Percentiles rank a stretch among this genome's conserved stretches.
Evolutionary conservation across 2,329 filamentous ascomycete species (phyloP).

Genomic region (Trematosphaeria pertusa): DNA sequence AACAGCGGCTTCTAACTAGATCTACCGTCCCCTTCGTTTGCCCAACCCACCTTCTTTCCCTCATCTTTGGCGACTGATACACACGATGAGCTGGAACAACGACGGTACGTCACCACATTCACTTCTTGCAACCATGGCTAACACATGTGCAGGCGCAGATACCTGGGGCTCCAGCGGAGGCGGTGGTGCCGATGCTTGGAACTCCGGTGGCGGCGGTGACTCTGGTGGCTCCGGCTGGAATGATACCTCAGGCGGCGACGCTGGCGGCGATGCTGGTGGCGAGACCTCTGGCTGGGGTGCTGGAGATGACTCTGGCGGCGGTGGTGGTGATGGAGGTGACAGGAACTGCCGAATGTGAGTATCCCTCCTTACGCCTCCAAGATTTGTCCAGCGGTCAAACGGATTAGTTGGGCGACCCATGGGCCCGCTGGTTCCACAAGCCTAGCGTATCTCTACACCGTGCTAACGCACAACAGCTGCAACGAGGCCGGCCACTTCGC

Average conservation of each 20-base stretch:
- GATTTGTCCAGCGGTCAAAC: too few relatives aligned
- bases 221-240: conserved; percentile 15
- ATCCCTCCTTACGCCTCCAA: too few relatives aligned
- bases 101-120: conserved; percentile 13
- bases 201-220: conserved; percentile 14
- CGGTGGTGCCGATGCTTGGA: conserved; percentile 23
- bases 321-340: conserved; percentile 35
- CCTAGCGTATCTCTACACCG: background rate
- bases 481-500: conserved; percentile 53
- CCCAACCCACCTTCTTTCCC: too few relatives aligned
- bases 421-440: background rate
- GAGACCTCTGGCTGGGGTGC: conserved; percentile 4
- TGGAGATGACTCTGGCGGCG: conserved; percentile 25
- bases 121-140: conserved; percentile 9
- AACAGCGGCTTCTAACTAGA: too few relatives aligned
- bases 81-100: too few relatives aligned
- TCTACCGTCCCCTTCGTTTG: too few relatives aligned
- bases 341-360: conserved; percentile 52
- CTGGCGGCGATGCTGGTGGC: conserved; percentile 14
- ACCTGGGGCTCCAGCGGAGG: conserved; percentile 10
- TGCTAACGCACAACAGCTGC: conserved; percentile 50
- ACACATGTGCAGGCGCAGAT: conserved; percentile 16
- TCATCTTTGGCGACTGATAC: too few relatives aligned
- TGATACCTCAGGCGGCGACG: conserved; percentile 8
- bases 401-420: too few relatives aligned